These are phyloP conservation scores for Bifiguratus adelaidae DNA, from an alignment of 192 early-diverging fungal genomes.

Conservation along the genomic window DNA sequence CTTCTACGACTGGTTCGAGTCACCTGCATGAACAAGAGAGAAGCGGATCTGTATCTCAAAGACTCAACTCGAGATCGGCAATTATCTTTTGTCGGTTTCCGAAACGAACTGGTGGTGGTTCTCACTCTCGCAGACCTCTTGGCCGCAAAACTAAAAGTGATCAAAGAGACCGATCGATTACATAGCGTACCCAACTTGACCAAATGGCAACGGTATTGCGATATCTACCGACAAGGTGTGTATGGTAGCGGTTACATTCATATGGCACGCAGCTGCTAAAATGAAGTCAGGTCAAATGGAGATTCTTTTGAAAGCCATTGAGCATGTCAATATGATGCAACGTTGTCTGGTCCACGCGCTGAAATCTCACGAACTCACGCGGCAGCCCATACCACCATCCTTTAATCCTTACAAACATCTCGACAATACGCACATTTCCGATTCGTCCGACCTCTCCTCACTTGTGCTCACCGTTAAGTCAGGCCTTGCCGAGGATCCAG, in stretches of 20 bases:
- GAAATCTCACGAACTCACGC: background rate
- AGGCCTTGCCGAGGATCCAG: slow-evolving; percentile 1
- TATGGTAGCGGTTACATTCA: background rate
- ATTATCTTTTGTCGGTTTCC: slow-evolving; percentile 28
- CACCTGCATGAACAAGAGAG: slow-evolving; percentile 50
- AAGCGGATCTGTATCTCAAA: slow-evolving; percentile 9
- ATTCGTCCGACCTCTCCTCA: background rate
- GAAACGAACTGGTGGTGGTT: slow-evolving; percentile 49
- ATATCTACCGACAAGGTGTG: no score
- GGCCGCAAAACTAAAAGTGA: slow-evolving; percentile 28
- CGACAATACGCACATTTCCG: background rate
- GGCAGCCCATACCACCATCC: slow-evolving; percentile 2
- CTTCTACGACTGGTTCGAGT: slow-evolving; percentile 48
- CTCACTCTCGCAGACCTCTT: slow-evolving; percentile 32
- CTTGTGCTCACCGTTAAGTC: slow-evolving; percentile 7
- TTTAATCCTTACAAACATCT: background rate
- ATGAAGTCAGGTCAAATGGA: slow-evolving; percentile 2
- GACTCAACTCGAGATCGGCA: background rate
- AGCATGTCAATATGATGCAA: background rate
- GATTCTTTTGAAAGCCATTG: background rate
- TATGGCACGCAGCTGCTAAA: slow-evolving; percentile 1
- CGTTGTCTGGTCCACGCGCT: background rate
- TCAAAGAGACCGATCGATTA: background rate
- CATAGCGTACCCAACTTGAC: background rate
- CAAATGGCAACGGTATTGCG: background rate